These are phyloP conservation scores for Tylopilus subfusipes DNA, from an alignment of 768 basidiomycete genomes.

Conservation along the genomic window DNA sequence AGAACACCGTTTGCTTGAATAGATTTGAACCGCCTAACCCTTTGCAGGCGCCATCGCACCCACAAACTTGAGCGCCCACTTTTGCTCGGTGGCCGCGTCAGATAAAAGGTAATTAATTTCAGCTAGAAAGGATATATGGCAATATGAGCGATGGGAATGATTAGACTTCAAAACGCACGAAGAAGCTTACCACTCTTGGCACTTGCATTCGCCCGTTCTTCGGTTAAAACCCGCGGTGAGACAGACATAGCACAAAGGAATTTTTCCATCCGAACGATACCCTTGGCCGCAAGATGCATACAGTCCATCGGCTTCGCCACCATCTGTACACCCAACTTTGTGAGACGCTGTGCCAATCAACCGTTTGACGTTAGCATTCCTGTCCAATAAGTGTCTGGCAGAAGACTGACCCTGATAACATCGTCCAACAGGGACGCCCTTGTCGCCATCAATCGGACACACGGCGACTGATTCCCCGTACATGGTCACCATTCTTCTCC, in stretches of 20 bases:
- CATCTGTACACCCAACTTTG: conserved; percentile 63
- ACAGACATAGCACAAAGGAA: conserved; percentile 73
- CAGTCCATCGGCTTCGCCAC: conserved; percentile 61
- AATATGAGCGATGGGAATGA: background rate
- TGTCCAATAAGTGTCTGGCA: background rate
- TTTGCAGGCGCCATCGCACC: conserved; percentile 61
- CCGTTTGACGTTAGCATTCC: background rate
- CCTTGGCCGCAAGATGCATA: conserved; percentile 72
- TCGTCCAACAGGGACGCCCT: conserved; percentile 55
- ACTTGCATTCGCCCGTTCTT: conserved; percentile 65
- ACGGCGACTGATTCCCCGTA: background rate
- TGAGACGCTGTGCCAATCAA: conserved; percentile 44
- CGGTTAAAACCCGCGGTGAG: conserved; percentile 59
- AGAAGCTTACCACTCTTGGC: conserved; percentile 55
- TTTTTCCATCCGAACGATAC: conserved; percentile 81
- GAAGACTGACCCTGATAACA: conserved; percentile 49
- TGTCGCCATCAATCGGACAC: conserved; percentile 63
- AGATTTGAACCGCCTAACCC: conserved; percentile 43
- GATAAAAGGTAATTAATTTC: conserved; percentile 55
- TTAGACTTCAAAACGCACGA: conserved; percentile 44
- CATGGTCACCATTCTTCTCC: conserved; percentile 13
- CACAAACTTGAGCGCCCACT: conserved; percentile 60
- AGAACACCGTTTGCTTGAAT: conserved; percentile 66
- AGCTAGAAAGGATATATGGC: conserved; percentile 40
- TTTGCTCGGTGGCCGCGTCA: conserved; percentile 62